Base-by-base conservation (phyloP, 495 filamentous ascomycete species). In the Geoglossum glabrum region DNA sequence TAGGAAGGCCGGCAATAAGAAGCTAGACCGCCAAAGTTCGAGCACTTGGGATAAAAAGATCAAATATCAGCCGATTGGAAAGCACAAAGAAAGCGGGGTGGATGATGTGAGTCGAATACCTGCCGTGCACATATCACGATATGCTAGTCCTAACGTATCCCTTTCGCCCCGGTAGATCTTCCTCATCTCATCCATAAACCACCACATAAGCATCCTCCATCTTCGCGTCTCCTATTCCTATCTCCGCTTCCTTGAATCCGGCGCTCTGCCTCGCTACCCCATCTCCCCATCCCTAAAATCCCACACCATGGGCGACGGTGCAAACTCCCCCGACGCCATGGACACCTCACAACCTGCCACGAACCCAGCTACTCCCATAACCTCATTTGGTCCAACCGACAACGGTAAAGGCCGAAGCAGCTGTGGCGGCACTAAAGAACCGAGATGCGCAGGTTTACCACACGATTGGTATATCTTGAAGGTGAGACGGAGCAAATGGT, bases 111-210 rank as follows among this genome's bases (percentile, higher is more conserved):
- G 74, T 64, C 26, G 45, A 2, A 26, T 74, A 71, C 61, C 73
- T 78, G 61, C 27, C 23, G 11, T 23, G n/a, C 1, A 19, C 4
- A 33, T 36, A 23, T 59, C 11, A 31, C 25, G 50, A 13, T 23
- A 49, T 23, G 31, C 59, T 59, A 62, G 47, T n/a, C 15, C 47
- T 25, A 50, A 40, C 13, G 28, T 40, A 61, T 45, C n/a, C 6
- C 61, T 58, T 33, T 19, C n/a, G n/a, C 19, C 26, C 1, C 51
- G 7, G 46, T 74, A 95, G 75, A 77, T 94, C 40, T 95, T 87
- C 69, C 78, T 95, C 64, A 63, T 94, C 52, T 88, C 84, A 50
- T 78, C 81, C 3, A 71, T 95, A 54, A 87, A 89, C 67, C 87
- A 93, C 66, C 89, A 95, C 60, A 68, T 94, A 40, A 78, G 78